Base-by-base conservation (phyloP, 2,329 filamentous ascomycete genomes). In the Dryadomyces quercus-mongolicae region DNA sequence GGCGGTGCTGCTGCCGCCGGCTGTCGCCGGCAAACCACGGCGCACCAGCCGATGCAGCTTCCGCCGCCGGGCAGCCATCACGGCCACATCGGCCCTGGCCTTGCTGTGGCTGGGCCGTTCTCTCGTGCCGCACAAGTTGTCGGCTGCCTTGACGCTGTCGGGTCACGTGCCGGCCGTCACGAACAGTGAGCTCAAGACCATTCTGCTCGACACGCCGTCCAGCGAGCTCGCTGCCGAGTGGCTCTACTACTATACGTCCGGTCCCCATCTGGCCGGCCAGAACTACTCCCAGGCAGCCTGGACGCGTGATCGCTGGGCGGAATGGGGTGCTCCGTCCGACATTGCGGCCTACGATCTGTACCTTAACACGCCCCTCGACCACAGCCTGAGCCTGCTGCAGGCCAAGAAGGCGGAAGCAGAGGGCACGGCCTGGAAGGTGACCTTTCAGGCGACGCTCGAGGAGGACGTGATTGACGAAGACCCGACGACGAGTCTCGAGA, bases 381-480 rank as follows among this genome's bases (percentile, higher is more conserved):
- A 89, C 62, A 76, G 84, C 25, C 70, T 92, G 55, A 82, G 82
- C 12, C 68, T 91, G 34, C 70, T 89, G 52, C 72, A 80, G 62
- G 78, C 66, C 53, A 54, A 54, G 20, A 62, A 66, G 25, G 61
- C 68, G 1, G 40, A 15, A 2, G 15, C 16, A 1, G 49, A 10
- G 5, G 38, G 18, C 10, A 44, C 21, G 18, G 61, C 64, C 3
- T 85, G 81, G 74, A 75, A 79, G 52, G 75, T 91, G 31, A 75
- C 78, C n/a, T 95, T 85, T 63, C 82, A 90, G 64, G 92, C 91
- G 0, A 84, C 81, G 1, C 71, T 97, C 44, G 82, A 87, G 61
- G 93, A 98, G 67, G 89, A 95, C 64, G 77, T 92, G 2, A 72
- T 97, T 5, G 77, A 88, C 0, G 84, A 95, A 52, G 93, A 98